Base-by-base conservation (phyloP, 257 asterid species). In the Pogostemon cablin region DNA sequence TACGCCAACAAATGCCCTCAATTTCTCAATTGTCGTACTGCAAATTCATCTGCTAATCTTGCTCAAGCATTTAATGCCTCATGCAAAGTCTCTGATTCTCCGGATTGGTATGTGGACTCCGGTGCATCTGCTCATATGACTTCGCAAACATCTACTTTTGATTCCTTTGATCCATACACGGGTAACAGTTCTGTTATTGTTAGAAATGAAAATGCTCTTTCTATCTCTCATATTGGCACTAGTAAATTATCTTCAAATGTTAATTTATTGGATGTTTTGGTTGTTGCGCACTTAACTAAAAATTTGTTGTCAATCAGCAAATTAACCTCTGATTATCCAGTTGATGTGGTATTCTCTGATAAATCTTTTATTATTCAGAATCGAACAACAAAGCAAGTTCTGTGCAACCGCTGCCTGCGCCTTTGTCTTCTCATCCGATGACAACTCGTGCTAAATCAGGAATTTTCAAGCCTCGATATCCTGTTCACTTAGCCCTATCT, bases 101-200 rank as follows among this genome's bases (percentile, higher is more conserved):
- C 48, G 4, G 48, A 60, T 7, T 60, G 34, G 47, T 39, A 38
- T 60, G 3, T 60, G 0, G 65, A 60, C 4, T 60, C 48, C 0
- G 48, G 48, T 2, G 65, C 48, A 0, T 60, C 47, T 1, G 2
- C 65, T 4, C 65, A 59, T 2, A 60, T 60, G 65, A 38, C 48
- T 0, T 3, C 7, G 1, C 65, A 59, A 3, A 2, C 47, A 5
- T 35, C 65, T 2, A 4, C 65, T 9, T 7, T 60, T 7, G 47
- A 39, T 12, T 60, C 32, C 0, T 39, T 5, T 3, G 5, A 4
- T 9, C 47, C 65, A 2, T 60, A 37, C n/a, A 3, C 65, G n/a
- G 48, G 65, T 60, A 60, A 4, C 2, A 34, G 48, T n/a, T 60
- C 48, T n/a, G 65, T 60, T 5, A 39, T 60, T 10, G 47, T 60